A percentile compares a stretch with the other conserved stretches of the same genome.
Evolutionary conservation across 768 basidiomycete genomes (phyloP).

Genomic region (Suillus tomentosus): DNA sequence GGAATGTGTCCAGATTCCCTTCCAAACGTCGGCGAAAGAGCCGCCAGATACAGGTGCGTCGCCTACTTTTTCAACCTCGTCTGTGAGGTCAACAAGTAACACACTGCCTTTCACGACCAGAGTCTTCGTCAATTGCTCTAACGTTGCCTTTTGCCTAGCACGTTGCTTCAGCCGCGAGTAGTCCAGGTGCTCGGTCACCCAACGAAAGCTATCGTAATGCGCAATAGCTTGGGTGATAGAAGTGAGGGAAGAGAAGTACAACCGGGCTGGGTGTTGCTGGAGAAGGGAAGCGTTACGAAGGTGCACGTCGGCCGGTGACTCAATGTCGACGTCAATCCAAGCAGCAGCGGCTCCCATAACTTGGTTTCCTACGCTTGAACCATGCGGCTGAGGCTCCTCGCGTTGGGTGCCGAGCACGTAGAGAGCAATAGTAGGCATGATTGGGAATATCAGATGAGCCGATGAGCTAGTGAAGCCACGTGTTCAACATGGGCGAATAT

Average conservation of each 20-base stretch:
- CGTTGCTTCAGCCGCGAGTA: slow-evolving; percentile 58
- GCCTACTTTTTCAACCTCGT: slow-evolving; percentile 51
- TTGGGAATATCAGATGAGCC: slow-evolving; percentile 55
- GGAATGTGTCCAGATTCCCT: slow-evolving; percentile 53
- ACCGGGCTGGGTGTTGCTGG: slow-evolving; percentile 48
- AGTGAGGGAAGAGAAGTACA: slow-evolving; percentile 56
- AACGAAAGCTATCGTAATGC: slow-evolving; percentile 59
- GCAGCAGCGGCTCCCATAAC: slow-evolving; percentile 25
- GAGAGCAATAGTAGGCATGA: slow-evolving; percentile 53
- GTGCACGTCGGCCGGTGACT: slow-evolving; percentile 58
- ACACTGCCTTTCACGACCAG: slow-evolving; percentile 51
- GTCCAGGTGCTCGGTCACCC: slow-evolving; percentile 53
- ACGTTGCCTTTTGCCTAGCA: slow-evolving; percentile 56
- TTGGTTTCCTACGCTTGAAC: slow-evolving; percentile 15
- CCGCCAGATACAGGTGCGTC: slow-evolving; percentile 52
- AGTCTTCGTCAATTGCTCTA: slow-evolving; percentile 58
- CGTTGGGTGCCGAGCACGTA: slow-evolving; percentile 48
- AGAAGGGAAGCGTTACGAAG: slow-evolving; percentile 61
- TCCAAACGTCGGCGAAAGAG: slow-evolving; percentile 64
- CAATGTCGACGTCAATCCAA: slow-evolving; percentile 50
- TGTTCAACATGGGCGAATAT: slow-evolving; percentile 9
- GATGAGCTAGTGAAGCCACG: slow-evolving; percentile 37
- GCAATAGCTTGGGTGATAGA: slow-evolving; percentile 54
- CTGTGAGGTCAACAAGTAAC: slow-evolving; percentile 55
- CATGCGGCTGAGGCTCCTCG: slow-evolving; percentile 17